phyloP scores from a whole-genome alignment of 169 alveolate genomes.

The Plasmodium knowlesi region DNA sequence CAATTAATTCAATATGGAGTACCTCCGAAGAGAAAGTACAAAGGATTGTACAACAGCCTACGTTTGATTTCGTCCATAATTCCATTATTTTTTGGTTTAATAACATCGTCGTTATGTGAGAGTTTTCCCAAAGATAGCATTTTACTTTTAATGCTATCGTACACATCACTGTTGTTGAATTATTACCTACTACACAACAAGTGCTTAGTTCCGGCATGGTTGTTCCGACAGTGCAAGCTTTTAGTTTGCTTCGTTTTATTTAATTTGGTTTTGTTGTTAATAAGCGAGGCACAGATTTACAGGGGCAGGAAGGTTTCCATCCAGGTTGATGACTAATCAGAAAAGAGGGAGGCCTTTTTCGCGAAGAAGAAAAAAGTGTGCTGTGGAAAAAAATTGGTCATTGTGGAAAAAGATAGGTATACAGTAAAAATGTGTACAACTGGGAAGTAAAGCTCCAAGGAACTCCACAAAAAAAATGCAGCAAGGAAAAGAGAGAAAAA shows the following conservation, averaged over 20 bases:
- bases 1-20: constrained; percentile 71
- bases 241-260: constrained; percentile 5
- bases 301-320: constrained; percentile 49
- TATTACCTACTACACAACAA: constrained; percentile 71
- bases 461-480: neutral
- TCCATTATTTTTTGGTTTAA: constrained; percentile 63
- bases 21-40: constrained; percentile 62
- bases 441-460: neutral
- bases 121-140: constrained; percentile 72
- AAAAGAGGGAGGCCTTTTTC: neutral
- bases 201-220: constrained; percentile 65
- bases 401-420: neutral
- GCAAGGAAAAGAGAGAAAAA: neutral
- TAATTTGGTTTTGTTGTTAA: constrained; percentile 32
- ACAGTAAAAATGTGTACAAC: neutral
- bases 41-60: constrained; percentile 67
- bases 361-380: neutral
- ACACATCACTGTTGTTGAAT: constrained; percentile 31
- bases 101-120: constrained; percentile 64
- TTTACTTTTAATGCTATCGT: constrained; percentile 60
- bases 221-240: constrained; percentile 28
- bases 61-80: constrained; percentile 70
- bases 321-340: constrained; percentile 10
- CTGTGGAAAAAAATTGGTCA: neutral
- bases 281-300: constrained; percentile 75